A percentile compares a stretch with the other conserved stretches of the same genome.
Evolutionary conservation across 345 rosid species (phyloP).

Genomic region (Corymbia maculata): DNA sequence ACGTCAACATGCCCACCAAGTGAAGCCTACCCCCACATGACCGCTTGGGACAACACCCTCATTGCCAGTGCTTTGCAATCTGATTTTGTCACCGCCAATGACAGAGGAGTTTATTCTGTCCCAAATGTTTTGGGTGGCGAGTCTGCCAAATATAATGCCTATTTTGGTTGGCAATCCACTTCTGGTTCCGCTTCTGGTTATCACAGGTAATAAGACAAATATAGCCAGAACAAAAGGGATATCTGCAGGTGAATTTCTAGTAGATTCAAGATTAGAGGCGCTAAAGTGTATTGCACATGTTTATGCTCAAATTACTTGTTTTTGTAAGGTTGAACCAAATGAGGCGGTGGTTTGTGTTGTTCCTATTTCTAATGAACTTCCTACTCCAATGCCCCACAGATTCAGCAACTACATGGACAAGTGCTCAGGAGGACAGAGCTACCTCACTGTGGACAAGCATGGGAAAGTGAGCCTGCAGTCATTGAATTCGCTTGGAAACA

Average conservation of each 20-base stretch:
- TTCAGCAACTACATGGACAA: slow-evolving; percentile 42
- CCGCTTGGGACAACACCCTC: slow-evolving; percentile 20
- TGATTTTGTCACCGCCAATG: slow-evolving; percentile 15
- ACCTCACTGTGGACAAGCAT: slow-evolving; percentile 25
- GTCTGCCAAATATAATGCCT: slow-evolving; percentile 22
- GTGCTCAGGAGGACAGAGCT: slow-evolving; percentile 25
- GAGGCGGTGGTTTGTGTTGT: not conserved
- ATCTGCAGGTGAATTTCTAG: not conserved
- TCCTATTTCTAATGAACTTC: not conserved
- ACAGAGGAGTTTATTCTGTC: slow-evolving; percentile 31
- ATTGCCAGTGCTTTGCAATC: slow-evolving; percentile 32
- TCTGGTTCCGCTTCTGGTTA: slow-evolving; percentile 42
- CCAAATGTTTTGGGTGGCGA: slow-evolving; percentile 25
- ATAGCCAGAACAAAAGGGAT: not conserved
- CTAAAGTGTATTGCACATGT: not conserved
- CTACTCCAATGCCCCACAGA: slow-evolving; percentile 4
- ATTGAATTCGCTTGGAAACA: slow-evolving; percentile 23
- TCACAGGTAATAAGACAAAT: slow-evolving; percentile 18
- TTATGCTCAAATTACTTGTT: not conserved
- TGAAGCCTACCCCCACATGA: slow-evolving; percentile 39
- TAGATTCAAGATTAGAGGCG: not conserved
- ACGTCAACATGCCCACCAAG: slow-evolving; percentile 23
- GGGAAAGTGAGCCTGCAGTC: slow-evolving; percentile 27
- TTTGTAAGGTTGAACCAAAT: not conserved
- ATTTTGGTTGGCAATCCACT: slow-evolving; percentile 45